phyloP scores from a whole-genome alignment of 2,329 filamentous ascomycete genomes.

The Raffaelea albimanens region DNA sequence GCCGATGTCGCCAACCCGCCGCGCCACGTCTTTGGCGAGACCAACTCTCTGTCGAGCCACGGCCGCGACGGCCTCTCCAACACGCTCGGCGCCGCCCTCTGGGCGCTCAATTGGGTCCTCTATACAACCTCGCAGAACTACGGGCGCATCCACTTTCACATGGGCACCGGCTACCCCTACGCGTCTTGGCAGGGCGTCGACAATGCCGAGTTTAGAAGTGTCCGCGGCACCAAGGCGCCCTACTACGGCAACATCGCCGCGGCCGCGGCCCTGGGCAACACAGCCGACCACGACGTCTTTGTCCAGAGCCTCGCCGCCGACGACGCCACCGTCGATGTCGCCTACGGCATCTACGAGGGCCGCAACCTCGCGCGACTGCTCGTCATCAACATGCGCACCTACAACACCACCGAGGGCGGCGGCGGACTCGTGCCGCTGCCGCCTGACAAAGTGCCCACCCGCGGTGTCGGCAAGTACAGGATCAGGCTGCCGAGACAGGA shows the following conservation, averaged over 20 bases:
- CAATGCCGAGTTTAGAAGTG: too few species aligned
- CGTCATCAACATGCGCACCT: conserved; percentile 48
- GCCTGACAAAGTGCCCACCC: conserved; percentile 20
- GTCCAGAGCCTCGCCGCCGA: conserved; percentile 37
- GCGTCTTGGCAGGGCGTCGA: conserved; percentile 25
- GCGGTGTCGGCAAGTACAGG: conserved; percentile 27
- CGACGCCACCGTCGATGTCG: conserved; percentile 29
- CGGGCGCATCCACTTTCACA: conserved; percentile 52
- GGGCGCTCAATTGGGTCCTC: conserved; percentile 54
- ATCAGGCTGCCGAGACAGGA: too few species aligned
- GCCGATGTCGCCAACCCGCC: conserved; percentile 19
- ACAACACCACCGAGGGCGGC: conserved; percentile 47
- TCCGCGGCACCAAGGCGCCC: conserved; percentile 42
- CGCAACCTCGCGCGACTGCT: conserved; percentile 35
- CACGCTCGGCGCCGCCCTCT: conserved; percentile 56
- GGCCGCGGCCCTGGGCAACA: conserved; percentile 43
- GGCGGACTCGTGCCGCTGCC: conserved; percentile 17
- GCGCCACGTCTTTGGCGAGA: conserved; percentile 50
- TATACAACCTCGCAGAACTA: conserved; percentile 47
- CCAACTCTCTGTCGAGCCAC: conserved; percentile 54
- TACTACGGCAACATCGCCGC: conserved; percentile 55
- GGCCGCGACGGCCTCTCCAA: conserved; percentile 53
- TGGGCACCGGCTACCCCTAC: conserved; percentile 50
- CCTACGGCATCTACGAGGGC: conserved; percentile 45
- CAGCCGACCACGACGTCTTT: conserved; percentile 24